phyloP scores from a whole-genome alignment of 2,329 filamentous ascomycete genomes.

The Ophiocordyceps sinensis region DNA sequence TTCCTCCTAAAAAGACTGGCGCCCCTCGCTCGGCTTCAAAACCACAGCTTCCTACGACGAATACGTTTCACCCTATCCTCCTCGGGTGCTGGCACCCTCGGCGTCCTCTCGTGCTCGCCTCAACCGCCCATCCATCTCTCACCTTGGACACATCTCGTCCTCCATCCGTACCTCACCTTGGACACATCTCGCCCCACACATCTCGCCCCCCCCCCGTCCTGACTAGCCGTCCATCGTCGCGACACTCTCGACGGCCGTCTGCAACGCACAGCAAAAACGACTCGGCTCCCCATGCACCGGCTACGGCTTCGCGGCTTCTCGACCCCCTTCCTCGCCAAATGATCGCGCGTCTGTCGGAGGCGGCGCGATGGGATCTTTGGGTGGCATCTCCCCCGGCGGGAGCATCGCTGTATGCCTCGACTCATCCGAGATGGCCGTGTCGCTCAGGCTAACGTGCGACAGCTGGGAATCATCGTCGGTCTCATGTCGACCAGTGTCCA shows the following conservation, averaged over 20 bases:
- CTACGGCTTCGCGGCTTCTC: constrained; percentile 4
- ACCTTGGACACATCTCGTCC: not conserved
- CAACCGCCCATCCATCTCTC: not conserved
- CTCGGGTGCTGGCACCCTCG: constrained; percentile 8
- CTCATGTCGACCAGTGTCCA: constrained; percentile 89
- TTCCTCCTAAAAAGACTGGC: not conserved
- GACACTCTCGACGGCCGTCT: not conserved
- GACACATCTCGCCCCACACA: no score
- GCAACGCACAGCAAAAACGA: no score
- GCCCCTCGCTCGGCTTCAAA: not conserved
- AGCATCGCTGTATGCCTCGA: constrained; percentile 51
- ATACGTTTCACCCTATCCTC: not conserved
- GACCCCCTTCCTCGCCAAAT: constrained; percentile 23
- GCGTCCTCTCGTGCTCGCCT: not conserved
- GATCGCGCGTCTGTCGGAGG: constrained; percentile 22
- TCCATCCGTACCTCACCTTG: not conserved
- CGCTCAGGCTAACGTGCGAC: constrained; percentile 3
- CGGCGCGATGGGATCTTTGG: constrained; percentile 53
- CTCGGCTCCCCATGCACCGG: constrained; percentile 11
- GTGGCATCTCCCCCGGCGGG: constrained; percentile 63
- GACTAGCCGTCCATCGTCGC: not conserved
- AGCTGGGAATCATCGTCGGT: constrained; percentile 89
- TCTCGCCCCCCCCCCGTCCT: no score
- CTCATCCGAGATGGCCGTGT: constrained; percentile 7
- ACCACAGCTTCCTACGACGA: not conserved